These are phyloP conservation scores for Jaltomata sinuosa DNA, from an alignment of 257 asterid genomes.

Conservation along the genomic window DNA sequence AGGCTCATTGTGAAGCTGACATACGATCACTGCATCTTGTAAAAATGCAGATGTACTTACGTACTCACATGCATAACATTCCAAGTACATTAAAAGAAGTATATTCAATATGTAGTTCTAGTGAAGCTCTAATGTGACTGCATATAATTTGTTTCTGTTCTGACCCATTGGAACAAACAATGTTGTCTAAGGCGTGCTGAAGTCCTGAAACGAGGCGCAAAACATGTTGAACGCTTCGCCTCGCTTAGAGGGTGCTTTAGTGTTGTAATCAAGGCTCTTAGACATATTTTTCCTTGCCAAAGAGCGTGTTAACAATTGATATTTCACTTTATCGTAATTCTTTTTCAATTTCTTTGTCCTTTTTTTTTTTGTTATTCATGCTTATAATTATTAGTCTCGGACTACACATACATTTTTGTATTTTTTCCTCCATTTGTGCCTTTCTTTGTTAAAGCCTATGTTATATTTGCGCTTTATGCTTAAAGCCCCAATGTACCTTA, in stretches of 20 bases:
- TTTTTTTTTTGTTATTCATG: neutral
- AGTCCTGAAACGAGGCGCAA: neutral
- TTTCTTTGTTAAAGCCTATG: neutral
- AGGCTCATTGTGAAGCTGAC: neutral
- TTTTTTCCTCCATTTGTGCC: neutral
- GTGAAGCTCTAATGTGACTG: neutral
- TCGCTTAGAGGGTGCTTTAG: neutral
- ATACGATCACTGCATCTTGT: neutral
- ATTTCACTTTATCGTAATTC: neutral
- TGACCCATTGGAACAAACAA: neutral
- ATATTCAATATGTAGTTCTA: neutral
- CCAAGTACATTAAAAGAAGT: neutral
- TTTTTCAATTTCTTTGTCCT: neutral
- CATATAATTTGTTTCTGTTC: neutral
- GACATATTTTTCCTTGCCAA: neutral
- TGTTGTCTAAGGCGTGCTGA: neutral
- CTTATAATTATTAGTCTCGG: neutral
- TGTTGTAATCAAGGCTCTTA: neutral
- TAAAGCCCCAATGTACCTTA: neutral
- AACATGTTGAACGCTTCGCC: neutral
- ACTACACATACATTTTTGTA: neutral
- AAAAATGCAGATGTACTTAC: neutral
- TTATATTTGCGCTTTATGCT: neutral
- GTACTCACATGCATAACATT: neutral
- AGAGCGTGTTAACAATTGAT: neutral